phyloP scores from a whole-genome alignment of 345 rosid species.

The Crucihimalaya himalaica region DNA sequence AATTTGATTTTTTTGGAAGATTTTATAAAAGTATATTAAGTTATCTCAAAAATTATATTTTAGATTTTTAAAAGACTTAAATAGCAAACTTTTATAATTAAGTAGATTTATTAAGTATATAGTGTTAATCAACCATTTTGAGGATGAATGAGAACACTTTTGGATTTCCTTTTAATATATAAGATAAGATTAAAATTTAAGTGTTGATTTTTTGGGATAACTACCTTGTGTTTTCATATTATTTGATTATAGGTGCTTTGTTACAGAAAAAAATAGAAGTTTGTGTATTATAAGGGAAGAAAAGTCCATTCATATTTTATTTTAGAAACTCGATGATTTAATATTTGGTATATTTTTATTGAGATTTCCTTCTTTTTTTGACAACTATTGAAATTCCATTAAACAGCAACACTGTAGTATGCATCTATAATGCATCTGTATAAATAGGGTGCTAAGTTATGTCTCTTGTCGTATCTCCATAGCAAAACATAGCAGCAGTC shows the following conservation, averaged over 20 bases:
- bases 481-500: conserved; percentile 14
- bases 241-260: too few relatives aligned
- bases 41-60: too few relatives aligned
- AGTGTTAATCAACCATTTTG: too few relatives aligned
- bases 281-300: not conserved
- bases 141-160: too few relatives aligned
- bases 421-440: not conserved
- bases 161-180: too few relatives aligned
- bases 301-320: not conserved
- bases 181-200: too few relatives aligned
- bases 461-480: not conserved
- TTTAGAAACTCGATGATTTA: not conserved
- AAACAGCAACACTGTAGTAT: not conserved
- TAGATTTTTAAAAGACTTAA: too few relatives aligned
- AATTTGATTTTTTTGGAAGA: too few relatives aligned
- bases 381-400: not conserved
- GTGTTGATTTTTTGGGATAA: not conserved
- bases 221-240: not conserved
- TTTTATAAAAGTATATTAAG: too few relatives aligned
- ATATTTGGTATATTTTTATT: not conserved
- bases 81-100: too few relatives aligned
- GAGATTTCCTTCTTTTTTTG: too few relatives aligned
- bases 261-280: not conserved
- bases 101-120: too few relatives aligned
- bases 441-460: not conserved